A percentile compares a stretch with the other conserved stretches of the same genome.
phyloP scores from a whole-genome alignment of 139 green algal species.

The Zygnema circumcarinatum region DNA sequence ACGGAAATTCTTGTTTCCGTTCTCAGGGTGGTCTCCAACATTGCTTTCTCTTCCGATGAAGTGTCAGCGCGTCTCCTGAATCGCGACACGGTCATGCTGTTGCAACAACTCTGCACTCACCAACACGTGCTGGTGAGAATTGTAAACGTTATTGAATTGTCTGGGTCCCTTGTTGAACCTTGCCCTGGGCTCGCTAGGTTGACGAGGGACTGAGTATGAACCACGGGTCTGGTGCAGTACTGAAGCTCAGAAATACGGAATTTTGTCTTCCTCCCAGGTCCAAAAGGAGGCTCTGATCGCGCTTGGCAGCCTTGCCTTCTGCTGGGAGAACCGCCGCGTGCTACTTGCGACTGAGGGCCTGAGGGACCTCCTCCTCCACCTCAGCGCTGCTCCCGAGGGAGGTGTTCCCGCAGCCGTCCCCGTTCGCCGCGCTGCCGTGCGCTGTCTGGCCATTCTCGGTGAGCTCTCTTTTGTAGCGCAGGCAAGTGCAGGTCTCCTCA shows the following conservation, averaged over 20 bases:
- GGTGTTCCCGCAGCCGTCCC: conserved; percentile 19
- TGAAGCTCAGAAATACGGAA: too few species aligned
- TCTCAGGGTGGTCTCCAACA: conserved; percentile 44
- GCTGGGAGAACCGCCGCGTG: conserved; percentile 28
- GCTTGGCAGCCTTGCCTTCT: conserved; percentile 59
- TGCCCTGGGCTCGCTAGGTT: too few species aligned
- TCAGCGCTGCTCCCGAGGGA: not conserved
- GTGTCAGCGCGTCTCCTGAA: conserved; percentile 24
- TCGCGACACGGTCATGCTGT: not conserved
- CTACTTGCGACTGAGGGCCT: conserved; percentile 40
- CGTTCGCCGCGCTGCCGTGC: conserved; percentile 46
- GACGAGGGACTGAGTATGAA: too few species aligned
- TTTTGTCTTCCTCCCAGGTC: too few species aligned
- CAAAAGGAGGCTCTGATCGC: conserved; percentile 43
- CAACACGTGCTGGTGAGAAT: conserved; percentile 23
- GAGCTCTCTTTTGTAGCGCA: not conserved
- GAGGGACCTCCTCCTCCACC: conserved; percentile 20
- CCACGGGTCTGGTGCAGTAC: too few species aligned
- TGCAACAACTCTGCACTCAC: conserved; percentile 44
- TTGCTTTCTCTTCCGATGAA: conserved; percentile 45
- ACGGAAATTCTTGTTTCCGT: conserved; percentile 49
- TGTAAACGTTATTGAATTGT: not conserved
- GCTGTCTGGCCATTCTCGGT: conserved; percentile 80
- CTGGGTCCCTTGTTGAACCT: too few species aligned
- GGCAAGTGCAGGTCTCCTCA: not conserved